Conservation (phyloP, 2,329 filamentous ascomycete genomes). For the Botryotinia globosa region DNA sequence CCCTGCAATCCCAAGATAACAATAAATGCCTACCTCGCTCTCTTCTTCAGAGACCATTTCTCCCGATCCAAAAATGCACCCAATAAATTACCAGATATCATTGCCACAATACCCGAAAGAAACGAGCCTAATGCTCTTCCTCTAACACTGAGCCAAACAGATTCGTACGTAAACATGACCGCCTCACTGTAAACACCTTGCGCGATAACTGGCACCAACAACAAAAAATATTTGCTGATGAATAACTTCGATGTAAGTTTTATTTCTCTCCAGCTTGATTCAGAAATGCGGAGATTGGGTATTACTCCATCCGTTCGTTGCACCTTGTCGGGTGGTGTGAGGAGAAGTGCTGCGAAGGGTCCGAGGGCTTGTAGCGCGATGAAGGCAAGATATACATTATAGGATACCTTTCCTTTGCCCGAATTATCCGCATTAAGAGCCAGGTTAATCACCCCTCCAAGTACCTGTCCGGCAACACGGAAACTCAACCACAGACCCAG, state of each 20-base stretch:
- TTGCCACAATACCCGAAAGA: slow-evolving; percentile 63
- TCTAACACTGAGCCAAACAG: slow-evolving; percentile 67
- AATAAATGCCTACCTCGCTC: slow-evolving; percentile 33
- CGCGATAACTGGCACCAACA: slow-evolving; percentile 65
- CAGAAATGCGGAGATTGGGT: slow-evolving; percentile 57
- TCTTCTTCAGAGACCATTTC: slow-evolving; percentile 28
- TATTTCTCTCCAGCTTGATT: slow-evolving; percentile 57
- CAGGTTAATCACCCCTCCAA: slow-evolving; percentile 70
- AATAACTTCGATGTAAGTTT: slow-evolving; percentile 58
- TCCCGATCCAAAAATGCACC: slow-evolving; percentile 43
- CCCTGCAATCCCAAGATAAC: slow-evolving; percentile 51
- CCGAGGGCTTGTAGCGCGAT: slow-evolving; percentile 67
- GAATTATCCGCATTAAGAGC: slow-evolving; percentile 59
- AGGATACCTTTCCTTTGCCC: slow-evolving; percentile 63
- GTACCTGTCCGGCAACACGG: slow-evolving; percentile 60
- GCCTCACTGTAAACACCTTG: slow-evolving; percentile 70
- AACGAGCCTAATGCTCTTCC: slow-evolving; percentile 69
- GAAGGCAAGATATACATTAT: slow-evolving; percentile 66
- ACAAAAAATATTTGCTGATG: slow-evolving; percentile 57
- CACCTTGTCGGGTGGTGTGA: slow-evolving; percentile 60
- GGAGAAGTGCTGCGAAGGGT: slow-evolving; percentile 60
- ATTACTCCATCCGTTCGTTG: slow-evolving; percentile 62
- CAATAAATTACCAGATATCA: slow-evolving; percentile 63
- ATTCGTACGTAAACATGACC: slow-evolving; percentile 68
- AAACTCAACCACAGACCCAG: slow-evolving; percentile 66